Evolutionary conservation across 768 basidiomycete genomes (phyloP), one percentile per base, ranked within the genome.

Genomic region (Hygrophorus russula): DNA sequence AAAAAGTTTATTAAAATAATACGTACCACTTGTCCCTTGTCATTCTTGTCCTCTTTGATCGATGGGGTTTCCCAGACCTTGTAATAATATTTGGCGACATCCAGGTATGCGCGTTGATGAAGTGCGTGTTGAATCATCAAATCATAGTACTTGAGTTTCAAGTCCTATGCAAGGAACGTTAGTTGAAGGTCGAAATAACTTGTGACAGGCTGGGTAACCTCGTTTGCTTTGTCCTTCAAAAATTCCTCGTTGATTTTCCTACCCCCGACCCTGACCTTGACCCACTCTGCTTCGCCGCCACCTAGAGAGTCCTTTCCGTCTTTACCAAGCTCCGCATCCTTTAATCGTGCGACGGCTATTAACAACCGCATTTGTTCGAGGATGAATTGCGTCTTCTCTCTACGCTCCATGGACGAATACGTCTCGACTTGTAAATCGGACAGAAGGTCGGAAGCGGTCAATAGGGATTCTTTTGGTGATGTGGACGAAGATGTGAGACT

Each of bases 321-420:
- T 51, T 78, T 76, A 12, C 65, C 70, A n/a, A 69, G 65, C 46
- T 83, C 82, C 12, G 66, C 63, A 51, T 90, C 88, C 63, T 88
- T 91, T 52, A 76, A 61, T 41, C 76, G 71, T 19, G 88, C 88
- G 29, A 90, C 76, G 33, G 76, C 70, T 40, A 87, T 77, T 54
- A 93, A 68, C 40, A 98, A 60, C 46, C 96, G 73, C 91, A 99
- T 98, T 62, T 98, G 96, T 62, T 98, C 94, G 35, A 98, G 66
- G 51, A 99, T 87, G 56, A 99, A 97, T 59, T 98, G 91, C 3
- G 91, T 96, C 72, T 99, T 99, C 63, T 99, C 96, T 56, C 86
- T 68, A 47, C 92, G 80, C 50, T 97, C 90, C 96, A 99, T 98
- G 5, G 89, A 91, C 11, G 93, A 97, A 59, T 97, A 99, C 1